These are phyloP conservation scores for Sparassis latifolia DNA, from an alignment of 1,284 basidiomycete genomes.

Conservation along the genomic window DNA sequence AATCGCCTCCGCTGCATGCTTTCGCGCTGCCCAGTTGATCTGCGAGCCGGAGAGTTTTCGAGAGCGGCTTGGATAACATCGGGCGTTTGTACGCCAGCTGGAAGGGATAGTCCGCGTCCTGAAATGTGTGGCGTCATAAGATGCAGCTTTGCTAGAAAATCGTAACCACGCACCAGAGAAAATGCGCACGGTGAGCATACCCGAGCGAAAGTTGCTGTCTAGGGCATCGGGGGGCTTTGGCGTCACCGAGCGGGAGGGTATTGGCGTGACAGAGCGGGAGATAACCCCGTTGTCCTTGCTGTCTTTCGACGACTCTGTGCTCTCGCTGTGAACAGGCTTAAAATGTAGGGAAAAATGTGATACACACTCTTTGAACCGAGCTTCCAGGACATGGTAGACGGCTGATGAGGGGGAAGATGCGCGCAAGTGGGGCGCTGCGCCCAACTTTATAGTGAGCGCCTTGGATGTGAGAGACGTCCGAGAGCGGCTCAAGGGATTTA, in stretches of 20 bases:
- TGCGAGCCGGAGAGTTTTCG: slow-evolving; percentile 45
- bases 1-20: slow-evolving; percentile 84
- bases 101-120: slow-evolving; percentile 73
- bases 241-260: slow-evolving; percentile 65
- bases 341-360: too few relatives aligned
- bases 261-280: slow-evolving; percentile 70
- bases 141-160: neutral
- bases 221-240: slow-evolving; percentile 51
- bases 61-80: slow-evolving; percentile 84
- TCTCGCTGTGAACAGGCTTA: neutral
- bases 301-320: slow-evolving; percentile 53
- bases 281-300: slow-evolving; percentile 56
- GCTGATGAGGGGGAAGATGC: slow-evolving; percentile 5
- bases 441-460: slow-evolving; percentile 6
- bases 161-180: slow-evolving; percentile 59
- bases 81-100: slow-evolving; percentile 72
- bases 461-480: neutral
- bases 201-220: slow-evolving; percentile 57
- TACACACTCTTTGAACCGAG: slow-evolving; percentile 21
- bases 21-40: slow-evolving; percentile 68
- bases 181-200: slow-evolving; percentile 82
- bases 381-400: slow-evolving; percentile 21
- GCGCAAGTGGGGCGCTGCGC: slow-evolving; percentile 7
- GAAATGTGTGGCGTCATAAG: neutral
- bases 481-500: neutral